These are phyloP conservation scores for Veloporphyrellus conicus DNA, from an alignment of 1,284 basidiomycete species.

Conservation along the genomic window DNA sequence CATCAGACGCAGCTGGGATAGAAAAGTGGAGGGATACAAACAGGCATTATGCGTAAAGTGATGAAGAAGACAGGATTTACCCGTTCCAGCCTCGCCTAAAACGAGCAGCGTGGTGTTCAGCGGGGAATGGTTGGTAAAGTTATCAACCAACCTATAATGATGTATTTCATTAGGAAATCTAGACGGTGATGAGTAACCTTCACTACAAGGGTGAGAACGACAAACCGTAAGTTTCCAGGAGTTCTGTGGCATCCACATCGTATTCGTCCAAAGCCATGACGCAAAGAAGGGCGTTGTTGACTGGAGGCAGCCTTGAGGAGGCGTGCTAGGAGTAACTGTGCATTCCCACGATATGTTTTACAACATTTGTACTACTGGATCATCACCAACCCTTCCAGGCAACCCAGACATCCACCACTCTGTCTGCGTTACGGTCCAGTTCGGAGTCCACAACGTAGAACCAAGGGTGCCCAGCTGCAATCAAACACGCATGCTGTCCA, in stretches of 20 bases:
- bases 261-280: slow-evolving; percentile 59
- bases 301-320: neutral
- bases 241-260: slow-evolving; percentile 78
- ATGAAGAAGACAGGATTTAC: slow-evolving; percentile 93
- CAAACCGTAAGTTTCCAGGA: slow-evolving; percentile 88
- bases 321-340: neutral
- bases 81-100: slow-evolving; percentile 90
- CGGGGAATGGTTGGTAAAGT: slow-evolving; percentile 1
- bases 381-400: slow-evolving; percentile 85
- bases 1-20: slow-evolving; percentile 8
- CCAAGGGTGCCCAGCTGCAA: slow-evolving; percentile 73
- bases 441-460: slow-evolving; percentile 74
- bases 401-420: slow-evolving; percentile 82
- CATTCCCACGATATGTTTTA: slow-evolving; percentile 23
- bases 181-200: slow-evolving; percentile 19
- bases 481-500: slow-evolving; percentile 77
- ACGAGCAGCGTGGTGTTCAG: slow-evolving; percentile 4
- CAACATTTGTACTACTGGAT: neutral
- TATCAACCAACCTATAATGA: slow-evolving; percentile 75
- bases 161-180: slow-evolving; percentile 98
- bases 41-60: slow-evolving; percentile 94
- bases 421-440: slow-evolving; percentile 41
- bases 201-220: slow-evolving; percentile 2
- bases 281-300: slow-evolving; percentile 10
- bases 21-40: slow-evolving; percentile 44